A percentile compares a stretch with the other conserved stretches of the same genome.
Evolutionary conservation across 1,284 basidiomycete genomes (phyloP).

Genomic region (Ganoderma resinaceum): DNA sequence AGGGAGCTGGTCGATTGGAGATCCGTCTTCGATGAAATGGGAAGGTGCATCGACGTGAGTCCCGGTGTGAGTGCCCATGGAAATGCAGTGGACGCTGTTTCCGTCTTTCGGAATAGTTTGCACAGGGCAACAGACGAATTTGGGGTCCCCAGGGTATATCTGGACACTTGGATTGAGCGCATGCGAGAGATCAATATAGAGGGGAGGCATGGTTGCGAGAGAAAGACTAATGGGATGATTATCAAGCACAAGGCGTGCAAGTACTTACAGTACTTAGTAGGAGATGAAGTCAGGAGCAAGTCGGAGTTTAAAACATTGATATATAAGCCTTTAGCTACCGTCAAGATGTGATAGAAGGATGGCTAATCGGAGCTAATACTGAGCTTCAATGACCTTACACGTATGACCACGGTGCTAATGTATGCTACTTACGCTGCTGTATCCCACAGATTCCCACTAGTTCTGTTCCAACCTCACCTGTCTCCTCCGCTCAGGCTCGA

Average conservation of each 20-base stretch:
- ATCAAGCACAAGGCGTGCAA: too few relatives aligned
- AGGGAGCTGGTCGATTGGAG: conserved; percentile 62
- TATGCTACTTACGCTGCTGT: too few relatives aligned
- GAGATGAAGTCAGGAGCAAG: not conserved
- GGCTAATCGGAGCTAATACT: not conserved
- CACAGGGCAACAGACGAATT: conserved; percentile 43
- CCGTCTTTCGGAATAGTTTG: conserved; percentile 46
- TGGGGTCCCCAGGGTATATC: conserved; percentile 63
- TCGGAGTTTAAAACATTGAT: not conserved
- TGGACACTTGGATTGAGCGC: conserved; percentile 48
- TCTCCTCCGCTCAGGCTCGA: not conserved
- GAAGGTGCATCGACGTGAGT: conserved; percentile 81
- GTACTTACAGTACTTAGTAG: too few relatives aligned
- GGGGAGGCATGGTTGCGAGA: conserved; percentile 1
- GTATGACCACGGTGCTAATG: too few relatives aligned
- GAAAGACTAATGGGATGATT: not conserved
- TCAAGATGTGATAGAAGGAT: not conserved
- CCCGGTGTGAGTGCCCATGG: conserved; percentile 65
- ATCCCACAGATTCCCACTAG: not conserved
- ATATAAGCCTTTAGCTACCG: too few relatives aligned
- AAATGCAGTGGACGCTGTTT: conserved; percentile 55
- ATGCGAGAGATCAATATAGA: conserved; percentile 60
- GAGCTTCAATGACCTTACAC: not conserved
- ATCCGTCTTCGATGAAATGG: conserved; percentile 65
- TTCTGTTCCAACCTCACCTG: not conserved